Evolutionary conservation across 1,139 yeast genomes (phyloP), one percentile per base, ranked within the genome.

Genomic region (Blastobotrys elegans): DNA sequence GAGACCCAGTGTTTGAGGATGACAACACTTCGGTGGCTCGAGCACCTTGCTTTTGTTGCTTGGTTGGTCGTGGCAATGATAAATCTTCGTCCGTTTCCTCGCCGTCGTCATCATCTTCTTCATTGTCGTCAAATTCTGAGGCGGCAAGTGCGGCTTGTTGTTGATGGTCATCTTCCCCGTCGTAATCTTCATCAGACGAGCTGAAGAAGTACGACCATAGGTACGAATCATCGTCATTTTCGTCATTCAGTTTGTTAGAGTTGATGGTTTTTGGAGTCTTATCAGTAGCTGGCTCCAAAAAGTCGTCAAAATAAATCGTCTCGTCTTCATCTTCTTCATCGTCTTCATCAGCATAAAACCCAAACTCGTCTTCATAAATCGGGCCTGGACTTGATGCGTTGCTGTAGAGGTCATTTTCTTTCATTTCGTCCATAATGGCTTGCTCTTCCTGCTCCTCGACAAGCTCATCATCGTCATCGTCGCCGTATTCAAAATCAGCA

Each of bases 21-120:
- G 95, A 84, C 18, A 92, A 74, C 11, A 92, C 88, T 64, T 92
- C 97, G 55, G 92, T 89, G 2, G 92, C 90, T 52, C 85, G 80
- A 7, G 88, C 80, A n/a, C n/a, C n/a, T 1, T 89, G 94, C 31
- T 80, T 67, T 39, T 67, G 71, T 44, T 74, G 73, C 48, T 76
- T 72, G 11, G 79, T 72, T 5, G 84, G 76, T 4, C 81, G 77
- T 2, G 95, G 95, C 40, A 90, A 68, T 17, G 80, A 74, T 27
- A 78, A 75, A 62, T 92, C 97, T 52, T 87, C 95, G 65, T 92
- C 98, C 0, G 97, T 92, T 10, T 95, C 86, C 57, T 90, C 96
- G 40, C 92, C 95, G 29, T 71, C 66, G 39, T 62, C 62, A 54
- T 70, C 61, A 45, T 37, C 21, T 13, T 7, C 16, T 4, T 36